phyloP scores from a whole-genome alignment of 2,329 filamentous ascomycete species.

The Aureobasidium sp. region DNA sequence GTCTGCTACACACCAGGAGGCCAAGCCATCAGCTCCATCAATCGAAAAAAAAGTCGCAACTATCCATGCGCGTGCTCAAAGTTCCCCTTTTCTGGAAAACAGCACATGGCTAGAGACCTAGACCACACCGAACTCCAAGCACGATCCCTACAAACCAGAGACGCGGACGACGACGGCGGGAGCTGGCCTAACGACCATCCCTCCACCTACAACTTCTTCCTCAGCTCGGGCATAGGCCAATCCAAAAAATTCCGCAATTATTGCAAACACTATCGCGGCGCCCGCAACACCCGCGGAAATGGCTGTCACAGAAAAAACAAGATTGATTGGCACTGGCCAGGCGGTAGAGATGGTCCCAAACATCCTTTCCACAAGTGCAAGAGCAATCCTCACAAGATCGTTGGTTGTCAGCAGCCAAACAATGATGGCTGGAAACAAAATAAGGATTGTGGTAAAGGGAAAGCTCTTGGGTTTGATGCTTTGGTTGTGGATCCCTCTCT shows the following conservation, averaged over 20 bases:
- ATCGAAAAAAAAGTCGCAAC: not conserved
- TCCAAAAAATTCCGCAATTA: not conserved
- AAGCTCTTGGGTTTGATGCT: not conserved
- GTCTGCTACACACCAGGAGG: not conserved
- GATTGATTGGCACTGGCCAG: not conserved
- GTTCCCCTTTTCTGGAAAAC: not conserved
- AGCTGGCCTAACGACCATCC: not conserved
- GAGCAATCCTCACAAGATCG: not conserved
- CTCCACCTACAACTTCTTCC: not conserved
- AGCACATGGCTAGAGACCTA: not conserved
- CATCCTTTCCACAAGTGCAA: not conserved
- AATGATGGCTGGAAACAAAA: not conserved
- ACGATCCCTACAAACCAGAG: not conserved
- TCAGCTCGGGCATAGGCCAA: not conserved
- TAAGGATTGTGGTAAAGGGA: not conserved
- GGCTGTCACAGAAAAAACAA: not conserved
- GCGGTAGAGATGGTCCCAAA: not conserved
- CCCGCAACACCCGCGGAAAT: not conserved
- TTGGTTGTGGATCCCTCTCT: not conserved
- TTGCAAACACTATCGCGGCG: not conserved
- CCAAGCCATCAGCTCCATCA: not conserved
- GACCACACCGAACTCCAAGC: not conserved
- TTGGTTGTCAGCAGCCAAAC: not conserved
- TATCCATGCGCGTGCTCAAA: not conserved
- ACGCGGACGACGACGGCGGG: not conserved